phyloP scores from a whole-genome alignment of 2,329 filamentous ascomycete species.

The Ascosphaera apis region DNA sequence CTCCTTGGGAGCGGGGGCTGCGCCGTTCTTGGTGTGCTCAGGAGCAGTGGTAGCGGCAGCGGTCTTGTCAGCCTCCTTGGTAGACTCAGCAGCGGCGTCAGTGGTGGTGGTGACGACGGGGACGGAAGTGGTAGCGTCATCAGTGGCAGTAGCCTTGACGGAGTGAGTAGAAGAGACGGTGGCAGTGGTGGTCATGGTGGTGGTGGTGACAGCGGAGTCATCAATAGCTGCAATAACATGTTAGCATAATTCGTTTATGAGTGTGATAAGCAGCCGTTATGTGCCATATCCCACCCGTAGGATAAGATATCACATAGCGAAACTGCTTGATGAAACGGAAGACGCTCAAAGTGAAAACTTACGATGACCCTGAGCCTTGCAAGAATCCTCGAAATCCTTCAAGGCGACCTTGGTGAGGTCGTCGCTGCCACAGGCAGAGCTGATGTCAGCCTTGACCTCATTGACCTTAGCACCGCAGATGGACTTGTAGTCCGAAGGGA shows the following conservation, averaged over 20 bases:
- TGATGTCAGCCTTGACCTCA: constrained; percentile 16
- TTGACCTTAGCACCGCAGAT: constrained; percentile 16
- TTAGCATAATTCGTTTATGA: background rate
- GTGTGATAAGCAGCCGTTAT: background rate
- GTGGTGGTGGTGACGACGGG: background rate
- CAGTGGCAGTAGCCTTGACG: constrained; percentile 10
- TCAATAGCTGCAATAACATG: background rate
- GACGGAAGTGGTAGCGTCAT: constrained; percentile 7
- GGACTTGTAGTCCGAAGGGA: constrained; percentile 17
- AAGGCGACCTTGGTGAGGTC: constrained; percentile 12
- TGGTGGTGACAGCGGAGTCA: constrained; percentile 3
- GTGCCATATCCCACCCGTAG: constrained; percentile 1
- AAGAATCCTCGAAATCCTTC: constrained; percentile 17
- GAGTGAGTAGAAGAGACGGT: no score
- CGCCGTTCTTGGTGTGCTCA: constrained; percentile 3
- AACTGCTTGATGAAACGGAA: background rate
- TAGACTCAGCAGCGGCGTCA: background rate
- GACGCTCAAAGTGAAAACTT: constrained; percentile 16
- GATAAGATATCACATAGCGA: background rate
- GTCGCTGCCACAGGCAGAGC: constrained; percentile 13
- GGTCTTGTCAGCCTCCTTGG: background rate
- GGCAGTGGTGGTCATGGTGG: constrained; percentile 5
- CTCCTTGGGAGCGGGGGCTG: constrained; percentile 1
- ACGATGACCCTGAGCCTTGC: constrained; percentile 17
- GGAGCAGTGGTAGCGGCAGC: constrained; percentile 1